Base-by-base conservation (phyloP, 2,329 filamentous ascomycete genomes). In the Camillea tinctor region DNA sequence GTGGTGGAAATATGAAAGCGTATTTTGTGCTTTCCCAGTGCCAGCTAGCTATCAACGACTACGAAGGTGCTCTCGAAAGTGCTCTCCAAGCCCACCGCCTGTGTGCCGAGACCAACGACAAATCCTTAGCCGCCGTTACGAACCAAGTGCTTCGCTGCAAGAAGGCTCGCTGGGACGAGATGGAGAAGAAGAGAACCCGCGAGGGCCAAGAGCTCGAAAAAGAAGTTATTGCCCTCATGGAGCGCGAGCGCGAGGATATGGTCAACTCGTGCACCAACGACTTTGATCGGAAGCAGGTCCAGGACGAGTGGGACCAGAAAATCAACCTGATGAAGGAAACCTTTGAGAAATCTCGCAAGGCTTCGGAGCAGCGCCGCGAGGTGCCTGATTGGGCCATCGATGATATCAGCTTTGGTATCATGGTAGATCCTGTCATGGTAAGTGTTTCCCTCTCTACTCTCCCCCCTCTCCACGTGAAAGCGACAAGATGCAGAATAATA, bases 21-120 rank as follows among this genome's bases (percentile, higher is more conserved):
- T 85, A 87, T 71, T 96, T 90, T 75, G 91, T 93, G 72, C 84
- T 96, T 23, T 88, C 92, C 2, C 90, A 96, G 75, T 92, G 93
- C 0, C 88, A 96, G 66, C 80, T 96, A n/a, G 83, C 84, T 1
- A 81, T 96, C 1, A 81, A 86, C 55, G 85, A 90, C 66, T 88
- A 86, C 40, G 86, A 91, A 60, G 89, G 89, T 70, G 93, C 93
- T 0, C 82, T 96, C 15, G 76, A 81, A 1, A 86, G 86, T 60
- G 92, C 91, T 0, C 79, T 88, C 22, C 81, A 78, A 44, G 94
- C 94, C 8, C 96, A 97, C 75, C 77, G 84, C 3, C 76, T 89
- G 5, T 93, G 90, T 73, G 79, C 87, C 19, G 77, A 78, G 21
- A 81, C 79, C 20, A 83, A 85, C 70, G 89, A 88, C 71, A 85